Conservation (phyloP, 1,139 yeast species). For the Hansenula sp. region DNA sequence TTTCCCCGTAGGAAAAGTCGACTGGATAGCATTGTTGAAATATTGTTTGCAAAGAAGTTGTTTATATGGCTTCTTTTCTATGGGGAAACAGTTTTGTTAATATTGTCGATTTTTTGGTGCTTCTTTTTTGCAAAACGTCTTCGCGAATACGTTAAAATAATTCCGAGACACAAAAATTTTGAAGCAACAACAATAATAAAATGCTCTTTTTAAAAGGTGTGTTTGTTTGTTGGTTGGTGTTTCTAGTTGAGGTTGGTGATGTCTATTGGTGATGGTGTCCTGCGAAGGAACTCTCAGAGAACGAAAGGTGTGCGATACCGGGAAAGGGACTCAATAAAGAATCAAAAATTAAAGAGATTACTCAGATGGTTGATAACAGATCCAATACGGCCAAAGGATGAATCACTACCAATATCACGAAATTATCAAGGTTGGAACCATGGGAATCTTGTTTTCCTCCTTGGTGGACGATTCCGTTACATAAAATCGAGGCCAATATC, state of each 20-base stretch:
- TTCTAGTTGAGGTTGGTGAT: background rate
- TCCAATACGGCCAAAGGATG: background rate
- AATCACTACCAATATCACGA: background rate
- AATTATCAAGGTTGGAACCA: constrained; percentile 39
- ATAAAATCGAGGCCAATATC: constrained; percentile 34
- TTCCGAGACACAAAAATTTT: too few species aligned
- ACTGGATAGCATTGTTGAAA: too few species aligned
- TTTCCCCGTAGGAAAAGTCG: too few species aligned
- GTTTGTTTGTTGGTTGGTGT: background rate
- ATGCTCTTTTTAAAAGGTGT: background rate
- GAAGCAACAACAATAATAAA: too few species aligned
- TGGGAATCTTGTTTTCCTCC: constrained; percentile 40
- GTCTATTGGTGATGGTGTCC: background rate
- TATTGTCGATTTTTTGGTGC: too few species aligned
- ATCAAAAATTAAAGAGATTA: background rate
- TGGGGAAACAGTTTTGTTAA: too few species aligned
- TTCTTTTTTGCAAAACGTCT: too few species aligned
- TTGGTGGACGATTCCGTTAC: constrained; percentile 60
- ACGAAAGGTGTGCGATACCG: background rate
- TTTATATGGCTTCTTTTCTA: too few species aligned
- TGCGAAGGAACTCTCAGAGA: background rate
- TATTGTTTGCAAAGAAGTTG: too few species aligned
- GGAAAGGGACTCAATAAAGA: background rate
- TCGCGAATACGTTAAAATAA: too few species aligned
- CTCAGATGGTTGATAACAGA: constrained; percentile 11